Evolutionary conservation across 2,329 filamentous ascomycete species (phyloP).

Genomic region (Venturiaceae sp.): DNA sequence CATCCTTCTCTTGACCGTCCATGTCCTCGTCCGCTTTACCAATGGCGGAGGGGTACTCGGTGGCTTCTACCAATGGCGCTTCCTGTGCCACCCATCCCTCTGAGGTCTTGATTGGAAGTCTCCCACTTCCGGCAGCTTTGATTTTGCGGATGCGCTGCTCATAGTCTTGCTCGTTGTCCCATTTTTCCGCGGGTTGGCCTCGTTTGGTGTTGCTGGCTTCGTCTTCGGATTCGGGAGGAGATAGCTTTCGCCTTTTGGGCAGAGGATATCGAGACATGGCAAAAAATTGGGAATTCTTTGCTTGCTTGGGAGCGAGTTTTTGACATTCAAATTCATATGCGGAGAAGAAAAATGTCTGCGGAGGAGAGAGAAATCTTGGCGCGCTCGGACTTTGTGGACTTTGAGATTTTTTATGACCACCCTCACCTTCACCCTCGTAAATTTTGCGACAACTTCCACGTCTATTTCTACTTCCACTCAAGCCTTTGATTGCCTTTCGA

Average conservation of each 20-base stretch:
- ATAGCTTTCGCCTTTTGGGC: slow-evolving; percentile 26
- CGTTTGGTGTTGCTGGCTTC: background rate
- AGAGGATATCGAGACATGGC: slow-evolving; percentile 24
- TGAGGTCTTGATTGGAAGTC: slow-evolving; percentile 77
- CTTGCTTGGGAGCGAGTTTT: background rate
- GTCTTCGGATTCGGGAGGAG: slow-evolving; percentile 19
- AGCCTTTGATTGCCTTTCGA: too few relatives aligned
- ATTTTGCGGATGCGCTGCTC: slow-evolving; percentile 70
- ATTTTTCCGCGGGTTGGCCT: slow-evolving; percentile 27
- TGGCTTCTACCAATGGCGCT: slow-evolving; percentile 38
- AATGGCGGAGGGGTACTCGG: slow-evolving; percentile 50
- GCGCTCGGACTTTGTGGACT: too few relatives aligned
- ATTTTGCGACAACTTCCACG: too few relatives aligned
- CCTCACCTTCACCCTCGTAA: too few relatives aligned
- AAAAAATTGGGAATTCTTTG: background rate
- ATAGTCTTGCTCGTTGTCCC: slow-evolving; percentile 90
- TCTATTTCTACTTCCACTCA: too few relatives aligned
- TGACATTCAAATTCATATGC: too few relatives aligned
- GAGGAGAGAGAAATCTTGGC: too few relatives aligned
- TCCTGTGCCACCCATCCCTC: slow-evolving; percentile 62
- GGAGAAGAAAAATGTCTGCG: background rate
- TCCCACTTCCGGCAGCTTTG: slow-evolving; percentile 66
- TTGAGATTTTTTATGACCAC: too few relatives aligned
- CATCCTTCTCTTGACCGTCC: slow-evolving; percentile 25
- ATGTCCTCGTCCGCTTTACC: slow-evolving; percentile 42